phyloP scores from a whole-genome alignment of 306 rosid species.

The Arachis stenosperma region DNA sequence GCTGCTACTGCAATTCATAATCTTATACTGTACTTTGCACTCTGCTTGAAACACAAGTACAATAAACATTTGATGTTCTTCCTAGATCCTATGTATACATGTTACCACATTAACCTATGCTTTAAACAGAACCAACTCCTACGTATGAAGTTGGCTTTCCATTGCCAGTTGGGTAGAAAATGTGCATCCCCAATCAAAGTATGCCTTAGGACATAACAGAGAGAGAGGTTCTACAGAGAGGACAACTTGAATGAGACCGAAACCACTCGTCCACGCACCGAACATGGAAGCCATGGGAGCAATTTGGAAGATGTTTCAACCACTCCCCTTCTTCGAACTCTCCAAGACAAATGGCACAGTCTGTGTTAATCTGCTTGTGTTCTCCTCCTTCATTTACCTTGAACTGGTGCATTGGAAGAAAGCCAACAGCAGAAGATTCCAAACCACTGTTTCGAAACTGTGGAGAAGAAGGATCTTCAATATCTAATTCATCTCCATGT shows the following conservation, averaged over 20 bases:
- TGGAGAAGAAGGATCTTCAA: conserved; percentile 31
- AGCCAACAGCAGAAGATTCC: conserved; percentile 21
- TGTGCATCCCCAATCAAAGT: too few species aligned
- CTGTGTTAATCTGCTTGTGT: conserved; percentile 27
- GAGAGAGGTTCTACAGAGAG: conserved; percentile 56
- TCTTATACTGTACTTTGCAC: not conserved
- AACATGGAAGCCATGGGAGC: conserved; percentile 59
- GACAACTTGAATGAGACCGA: conserved; percentile 58
- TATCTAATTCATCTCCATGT: conserved; percentile 27
- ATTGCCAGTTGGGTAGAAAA: too few species aligned
- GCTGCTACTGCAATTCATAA: not conserved
- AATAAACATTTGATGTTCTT: not conserved
- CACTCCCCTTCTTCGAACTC: conserved; percentile 68
- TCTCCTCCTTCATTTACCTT: conserved; percentile 45
- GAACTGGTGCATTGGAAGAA: conserved; percentile 50
- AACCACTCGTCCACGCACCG: conserved; percentile 61
- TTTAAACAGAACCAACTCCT: too few species aligned
- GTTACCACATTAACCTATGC: not conserved
- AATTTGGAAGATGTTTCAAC: conserved; percentile 54
- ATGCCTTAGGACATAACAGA: not conserved
- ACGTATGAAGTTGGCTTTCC: too few species aligned
- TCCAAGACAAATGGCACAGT: conserved; percentile 61
- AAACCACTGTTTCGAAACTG: conserved; percentile 50
- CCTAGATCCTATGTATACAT: not conserved
- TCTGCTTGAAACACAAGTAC: too few species aligned